Evolutionary conservation across 257 asterid species (phyloP).

Genomic region (Hygrophila difformis): DNA sequence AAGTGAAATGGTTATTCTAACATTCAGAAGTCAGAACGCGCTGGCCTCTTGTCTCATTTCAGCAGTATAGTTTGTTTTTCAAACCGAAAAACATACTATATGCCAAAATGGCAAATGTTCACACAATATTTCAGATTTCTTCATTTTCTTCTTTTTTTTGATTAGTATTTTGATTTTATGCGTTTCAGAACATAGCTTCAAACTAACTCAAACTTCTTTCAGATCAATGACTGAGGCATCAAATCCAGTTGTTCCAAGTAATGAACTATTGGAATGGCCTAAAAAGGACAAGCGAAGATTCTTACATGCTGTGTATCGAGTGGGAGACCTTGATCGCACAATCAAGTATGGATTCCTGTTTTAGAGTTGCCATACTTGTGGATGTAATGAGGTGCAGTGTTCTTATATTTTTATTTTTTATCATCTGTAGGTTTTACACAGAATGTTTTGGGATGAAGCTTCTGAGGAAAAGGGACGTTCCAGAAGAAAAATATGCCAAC

Average conservation of each 20-base stretch:
- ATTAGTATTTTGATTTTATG: no score
- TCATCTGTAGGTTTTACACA: conserved; percentile 65
- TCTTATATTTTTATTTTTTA: background rate
- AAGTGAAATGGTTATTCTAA: no score
- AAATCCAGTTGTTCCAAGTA: conserved; percentile 35
- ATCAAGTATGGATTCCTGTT: conserved; percentile 55
- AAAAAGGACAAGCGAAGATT: conserved; percentile 80
- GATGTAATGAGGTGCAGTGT: conserved; percentile 1
- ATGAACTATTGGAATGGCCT: conserved; percentile 83
- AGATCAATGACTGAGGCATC: conserved; percentile 69
- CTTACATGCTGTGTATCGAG: conserved; percentile 90
- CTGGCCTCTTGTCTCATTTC: no score
- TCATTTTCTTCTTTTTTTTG: no score
- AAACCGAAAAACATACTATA: no score
- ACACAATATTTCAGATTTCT: no score
- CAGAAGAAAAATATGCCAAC: conserved; percentile 86
- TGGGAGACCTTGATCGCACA: conserved; percentile 94
- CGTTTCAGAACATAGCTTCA: no score
- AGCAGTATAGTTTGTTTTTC: no score
- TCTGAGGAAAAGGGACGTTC: conserved; percentile 84
- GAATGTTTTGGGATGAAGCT: conserved; percentile 92
- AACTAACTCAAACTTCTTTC: no score
- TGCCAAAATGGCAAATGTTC: no score
- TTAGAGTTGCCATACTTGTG: background rate
- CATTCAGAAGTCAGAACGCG: no score